Evolutionary conservation across 164 flowering plant species (phyloP).

Genomic region (Echeveria elegans): DNA sequence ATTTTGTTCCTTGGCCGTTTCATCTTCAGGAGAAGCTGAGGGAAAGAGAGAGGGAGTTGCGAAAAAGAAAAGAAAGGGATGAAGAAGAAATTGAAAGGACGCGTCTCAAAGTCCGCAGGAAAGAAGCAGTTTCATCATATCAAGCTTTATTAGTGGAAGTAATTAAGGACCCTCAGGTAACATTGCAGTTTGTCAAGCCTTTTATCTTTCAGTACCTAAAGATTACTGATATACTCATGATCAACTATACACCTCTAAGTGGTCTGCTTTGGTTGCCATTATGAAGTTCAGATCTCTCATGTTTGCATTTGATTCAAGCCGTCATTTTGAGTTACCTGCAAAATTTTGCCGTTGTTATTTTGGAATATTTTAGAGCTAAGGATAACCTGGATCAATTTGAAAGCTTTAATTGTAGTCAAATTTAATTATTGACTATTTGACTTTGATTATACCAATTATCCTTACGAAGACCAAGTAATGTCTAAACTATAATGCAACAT

Average conservation of each 20-base stretch:
- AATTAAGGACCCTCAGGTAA: slow-evolving; percentile 88
- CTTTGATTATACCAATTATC: background rate
- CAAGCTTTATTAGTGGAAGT: slow-evolving; percentile 94
- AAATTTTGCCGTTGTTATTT: background rate
- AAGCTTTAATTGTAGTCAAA: background rate
- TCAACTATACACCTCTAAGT: background rate
- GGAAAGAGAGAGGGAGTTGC: slow-evolving; percentile 85
- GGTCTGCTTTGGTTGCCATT: background rate
- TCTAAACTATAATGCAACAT: slow-evolving; percentile 2
- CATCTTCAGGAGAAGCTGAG: slow-evolving; percentile 68
- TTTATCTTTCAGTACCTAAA: background rate
- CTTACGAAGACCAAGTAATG: background rate
- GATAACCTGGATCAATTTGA: background rate
- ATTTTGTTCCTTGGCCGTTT: background rate
- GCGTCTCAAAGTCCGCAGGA: slow-evolving; percentile 73
- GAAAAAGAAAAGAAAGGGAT: slow-evolving; percentile 93
- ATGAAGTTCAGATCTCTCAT: background rate
- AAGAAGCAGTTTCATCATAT: slow-evolving; percentile 81
- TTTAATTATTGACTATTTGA: background rate
- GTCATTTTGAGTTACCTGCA: background rate
- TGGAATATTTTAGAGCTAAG: background rate
- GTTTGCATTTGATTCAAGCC: background rate
- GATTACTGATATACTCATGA: background rate
- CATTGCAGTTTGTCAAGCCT: background rate
- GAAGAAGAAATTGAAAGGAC: slow-evolving; percentile 97